phyloP scores from a whole-genome alignment of 306 rosid genomes.

The Macrotyloma uniflorum region DNA sequence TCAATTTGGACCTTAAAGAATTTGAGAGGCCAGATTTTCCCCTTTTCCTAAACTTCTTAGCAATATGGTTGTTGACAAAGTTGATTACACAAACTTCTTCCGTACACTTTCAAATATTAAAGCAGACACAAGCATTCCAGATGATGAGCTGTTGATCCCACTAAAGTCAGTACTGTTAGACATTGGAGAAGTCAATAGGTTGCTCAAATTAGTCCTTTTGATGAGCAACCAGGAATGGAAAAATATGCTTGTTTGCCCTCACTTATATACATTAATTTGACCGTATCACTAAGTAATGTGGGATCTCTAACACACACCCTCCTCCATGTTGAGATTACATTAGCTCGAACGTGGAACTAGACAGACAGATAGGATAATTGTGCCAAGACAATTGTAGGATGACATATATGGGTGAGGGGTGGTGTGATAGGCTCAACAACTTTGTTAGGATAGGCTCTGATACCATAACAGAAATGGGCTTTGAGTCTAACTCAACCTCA shows the following conservation, averaged over 20 bases:
- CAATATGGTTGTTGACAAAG: conserved; percentile 97
- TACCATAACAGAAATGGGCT: too few relatives aligned
- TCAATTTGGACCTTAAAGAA: conserved; percentile 81
- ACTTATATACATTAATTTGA: too few relatives aligned
- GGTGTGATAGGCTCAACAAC: too few relatives aligned
- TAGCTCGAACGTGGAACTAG: too few relatives aligned
- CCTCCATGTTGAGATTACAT: too few relatives aligned
- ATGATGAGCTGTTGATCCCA: conserved; percentile 80
- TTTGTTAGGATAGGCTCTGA: too few relatives aligned
- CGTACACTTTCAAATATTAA: conserved; percentile 80
- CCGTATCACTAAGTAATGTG: too few relatives aligned
- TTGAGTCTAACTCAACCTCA: too few relatives aligned
- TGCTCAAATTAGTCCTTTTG: conserved; percentile 86
- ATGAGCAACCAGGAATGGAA: conserved; percentile 99
- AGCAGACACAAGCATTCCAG: conserved; percentile 80
- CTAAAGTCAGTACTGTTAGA: conserved; percentile 87
- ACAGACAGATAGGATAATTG: too few relatives aligned
- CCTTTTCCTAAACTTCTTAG: conserved; percentile 76
- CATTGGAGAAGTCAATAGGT: conserved; percentile 85
- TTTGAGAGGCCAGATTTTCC: conserved; percentile 90
- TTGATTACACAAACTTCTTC: conserved; percentile 95
- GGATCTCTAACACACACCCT: too few relatives aligned
- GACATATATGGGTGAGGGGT: too few relatives aligned
- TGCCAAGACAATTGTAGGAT: too few relatives aligned
- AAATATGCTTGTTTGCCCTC: conserved; percentile 97